Conservation (phyloP, 805 yeast species). For the Wickerhamia fluorescens region DNA sequence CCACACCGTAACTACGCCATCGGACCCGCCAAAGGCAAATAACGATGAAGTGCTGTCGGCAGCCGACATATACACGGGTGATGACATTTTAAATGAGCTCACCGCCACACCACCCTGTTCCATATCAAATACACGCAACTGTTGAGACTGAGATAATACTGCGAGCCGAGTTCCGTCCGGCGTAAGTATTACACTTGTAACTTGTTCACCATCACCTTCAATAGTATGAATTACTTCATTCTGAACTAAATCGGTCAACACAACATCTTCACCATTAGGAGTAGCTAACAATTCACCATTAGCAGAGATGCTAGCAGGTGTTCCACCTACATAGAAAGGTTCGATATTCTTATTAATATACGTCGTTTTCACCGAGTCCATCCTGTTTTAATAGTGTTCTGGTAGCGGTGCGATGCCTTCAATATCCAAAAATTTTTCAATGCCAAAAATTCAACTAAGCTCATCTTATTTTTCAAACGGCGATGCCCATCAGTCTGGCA, state of each 20-base stretch:
- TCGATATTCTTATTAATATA: slow-evolving; percentile 46
- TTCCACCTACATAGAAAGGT: slow-evolving; percentile 85
- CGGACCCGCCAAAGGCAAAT: slow-evolving; percentile 92
- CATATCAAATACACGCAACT: slow-evolving; percentile 59
- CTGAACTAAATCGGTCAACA: slow-evolving; percentile 56
- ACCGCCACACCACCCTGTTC: slow-evolving; percentile 26
- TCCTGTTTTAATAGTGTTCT: no score
- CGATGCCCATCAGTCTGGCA: slow-evolving; percentile 38
- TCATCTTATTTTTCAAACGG: slow-evolving; percentile 6
- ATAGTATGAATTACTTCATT: slow-evolving; percentile 53
- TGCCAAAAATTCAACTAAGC: no score
- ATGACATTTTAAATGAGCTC: slow-evolving; percentile 53
- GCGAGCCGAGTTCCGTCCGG: slow-evolving; percentile 70
- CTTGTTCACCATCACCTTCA: slow-evolving; percentile 77
- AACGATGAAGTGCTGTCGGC: slow-evolving; percentile 78
- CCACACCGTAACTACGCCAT: slow-evolving; percentile 87
- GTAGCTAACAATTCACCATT: slow-evolving; percentile 61
- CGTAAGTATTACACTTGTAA: slow-evolving; percentile 69
- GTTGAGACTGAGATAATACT: slow-evolving; percentile 76
- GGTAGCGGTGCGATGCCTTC: no score
- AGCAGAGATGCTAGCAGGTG: slow-evolving; percentile 59
- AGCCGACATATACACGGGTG: slow-evolving; percentile 76
- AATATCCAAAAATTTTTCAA: no score
- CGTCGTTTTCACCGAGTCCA: slow-evolving; percentile 29
- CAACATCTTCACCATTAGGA: slow-evolving; percentile 69